Evolutionary conservation across 208 protist genomes (phyloP).

Genomic region (Trypanosoma boissoni): DNA sequence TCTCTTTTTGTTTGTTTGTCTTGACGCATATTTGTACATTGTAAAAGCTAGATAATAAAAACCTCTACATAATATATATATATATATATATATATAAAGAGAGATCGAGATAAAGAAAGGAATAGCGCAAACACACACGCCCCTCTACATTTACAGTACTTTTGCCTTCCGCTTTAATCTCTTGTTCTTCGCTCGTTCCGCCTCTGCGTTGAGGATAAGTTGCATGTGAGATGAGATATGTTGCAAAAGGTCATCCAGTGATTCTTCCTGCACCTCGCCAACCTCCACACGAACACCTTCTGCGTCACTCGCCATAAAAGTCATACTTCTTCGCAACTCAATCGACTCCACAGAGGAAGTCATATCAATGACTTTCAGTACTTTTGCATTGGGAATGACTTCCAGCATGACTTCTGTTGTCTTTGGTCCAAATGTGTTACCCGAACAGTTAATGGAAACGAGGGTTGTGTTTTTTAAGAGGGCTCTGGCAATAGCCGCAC

Average conservation of each 20-base stretch:
- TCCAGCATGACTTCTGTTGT: slow-evolving; percentile 44
- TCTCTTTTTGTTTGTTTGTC: not conserved
- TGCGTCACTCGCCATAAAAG: slow-evolving; percentile 53
- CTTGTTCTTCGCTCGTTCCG: slow-evolving; percentile 36
- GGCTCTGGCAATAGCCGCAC: slow-evolving; percentile 43
- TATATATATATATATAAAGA: not conserved
- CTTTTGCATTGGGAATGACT: slow-evolving; percentile 49
- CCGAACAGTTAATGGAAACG: slow-evolving; percentile 43
- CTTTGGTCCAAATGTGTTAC: slow-evolving; percentile 62
- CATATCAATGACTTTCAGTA: slow-evolving; percentile 78
- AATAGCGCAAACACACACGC: not conserved
- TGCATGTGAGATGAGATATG: slow-evolving; percentile 75
- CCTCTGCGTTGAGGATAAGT: slow-evolving; percentile 58
- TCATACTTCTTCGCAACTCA: slow-evolving; percentile 53
- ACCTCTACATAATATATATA: not conserved
- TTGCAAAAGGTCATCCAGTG: slow-evolving; percentile 27
- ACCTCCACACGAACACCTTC: slow-evolving; percentile 76
- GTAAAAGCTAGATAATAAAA: not conserved
- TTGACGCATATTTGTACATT: not conserved
- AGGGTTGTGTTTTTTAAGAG: slow-evolving; percentile 62
- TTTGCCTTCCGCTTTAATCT: slow-evolving; percentile 30
- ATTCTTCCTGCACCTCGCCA: slow-evolving; percentile 42
- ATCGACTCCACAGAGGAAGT: slow-evolving; percentile 45
- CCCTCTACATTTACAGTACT: slow-evolving; percentile 6
- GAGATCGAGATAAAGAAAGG: not conserved